Evolutionary conservation across 306 rosid species (phyloP).

Genomic region (Castanopsis chinensis): DNA sequence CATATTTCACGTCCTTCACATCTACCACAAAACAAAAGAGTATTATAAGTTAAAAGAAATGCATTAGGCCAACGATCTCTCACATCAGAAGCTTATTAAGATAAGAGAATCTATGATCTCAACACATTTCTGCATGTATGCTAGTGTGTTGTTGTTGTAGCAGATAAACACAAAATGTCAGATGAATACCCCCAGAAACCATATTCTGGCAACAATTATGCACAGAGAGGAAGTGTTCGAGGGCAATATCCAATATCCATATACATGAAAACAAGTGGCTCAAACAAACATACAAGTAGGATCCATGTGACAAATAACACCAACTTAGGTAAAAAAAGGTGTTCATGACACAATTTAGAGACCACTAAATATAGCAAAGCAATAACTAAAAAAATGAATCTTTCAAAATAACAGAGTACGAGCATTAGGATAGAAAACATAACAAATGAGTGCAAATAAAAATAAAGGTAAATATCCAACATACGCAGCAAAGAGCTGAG

Average conservation of each 20-base stretch:
- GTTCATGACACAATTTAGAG: background rate
- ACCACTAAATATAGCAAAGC: background rate
- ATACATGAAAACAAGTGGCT: background rate
- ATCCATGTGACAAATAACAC: no score
- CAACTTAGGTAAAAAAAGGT: background rate
- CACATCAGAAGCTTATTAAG: background rate
- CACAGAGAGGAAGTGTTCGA: background rate
- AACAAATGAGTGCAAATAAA: background rate
- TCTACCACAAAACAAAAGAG: slow-evolving; percentile 47
- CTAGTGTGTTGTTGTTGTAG: background rate
- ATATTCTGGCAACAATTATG: background rate
- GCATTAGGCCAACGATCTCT: background rate
- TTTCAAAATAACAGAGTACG: background rate
- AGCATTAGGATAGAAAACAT: background rate
- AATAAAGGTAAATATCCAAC: background rate
- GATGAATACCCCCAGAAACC: background rate
- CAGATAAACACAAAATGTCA: background rate
- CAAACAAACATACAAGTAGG: no score
- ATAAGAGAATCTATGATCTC: background rate
- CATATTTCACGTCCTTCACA: slow-evolving; percentile 93
- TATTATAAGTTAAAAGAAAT: background rate
- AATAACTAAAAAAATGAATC: background rate
- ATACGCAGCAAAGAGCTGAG: background rate
- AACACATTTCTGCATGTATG: background rate
- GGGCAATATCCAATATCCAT: background rate